These are phyloP conservation scores for Phytophthora ohioensis DNA, from an alignment of 352 stramenopile species.

Conservation along the genomic window DNA sequence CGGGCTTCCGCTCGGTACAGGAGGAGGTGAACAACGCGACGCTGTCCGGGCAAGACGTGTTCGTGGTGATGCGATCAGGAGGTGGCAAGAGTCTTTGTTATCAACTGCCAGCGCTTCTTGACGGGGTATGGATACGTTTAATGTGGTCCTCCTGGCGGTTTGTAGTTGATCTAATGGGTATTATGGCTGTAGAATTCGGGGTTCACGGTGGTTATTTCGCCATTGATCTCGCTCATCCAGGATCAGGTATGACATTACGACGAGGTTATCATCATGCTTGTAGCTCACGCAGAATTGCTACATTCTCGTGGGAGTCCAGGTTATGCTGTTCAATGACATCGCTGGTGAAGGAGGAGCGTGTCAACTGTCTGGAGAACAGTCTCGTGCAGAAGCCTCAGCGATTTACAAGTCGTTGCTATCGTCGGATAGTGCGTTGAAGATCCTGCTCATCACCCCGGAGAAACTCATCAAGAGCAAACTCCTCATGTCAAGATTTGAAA, in stretches of 20 bases:
- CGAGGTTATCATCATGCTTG: no score
- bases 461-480: slow-evolving; percentile 92
- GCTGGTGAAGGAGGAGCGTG: slow-evolving; percentile 59
- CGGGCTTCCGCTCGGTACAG: slow-evolving; percentile 91
- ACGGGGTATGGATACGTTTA: slow-evolving; percentile 51
- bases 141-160: background rate
- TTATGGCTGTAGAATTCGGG: slow-evolving; percentile 44
- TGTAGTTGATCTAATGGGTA: background rate
- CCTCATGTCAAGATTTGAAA: slow-evolving; percentile 93
- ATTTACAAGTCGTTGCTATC: slow-evolving; percentile 90
- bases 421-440: slow-evolving; percentile 58
- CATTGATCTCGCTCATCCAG: slow-evolving; percentile 93
- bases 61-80: slow-evolving; percentile 94
- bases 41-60: slow-evolving; percentile 86
- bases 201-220: slow-evolving; percentile 93
- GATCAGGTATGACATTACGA: slow-evolving; percentile 75
- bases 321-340: slow-evolving; percentile 83
- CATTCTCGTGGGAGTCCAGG: slow-evolving; percentile 12
- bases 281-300: no score
- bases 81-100: slow-evolving; percentile 92
- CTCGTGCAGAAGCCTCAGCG: slow-evolving; percentile 54
- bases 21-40: slow-evolving; percentile 92
- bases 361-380: slow-evolving; percentile 65
- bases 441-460: slow-evolving; percentile 94
- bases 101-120: slow-evolving; percentile 83